Conservation (phyloP, 2,329 filamentous ascomycete genomes). For the Diaporthe citri region DNA sequence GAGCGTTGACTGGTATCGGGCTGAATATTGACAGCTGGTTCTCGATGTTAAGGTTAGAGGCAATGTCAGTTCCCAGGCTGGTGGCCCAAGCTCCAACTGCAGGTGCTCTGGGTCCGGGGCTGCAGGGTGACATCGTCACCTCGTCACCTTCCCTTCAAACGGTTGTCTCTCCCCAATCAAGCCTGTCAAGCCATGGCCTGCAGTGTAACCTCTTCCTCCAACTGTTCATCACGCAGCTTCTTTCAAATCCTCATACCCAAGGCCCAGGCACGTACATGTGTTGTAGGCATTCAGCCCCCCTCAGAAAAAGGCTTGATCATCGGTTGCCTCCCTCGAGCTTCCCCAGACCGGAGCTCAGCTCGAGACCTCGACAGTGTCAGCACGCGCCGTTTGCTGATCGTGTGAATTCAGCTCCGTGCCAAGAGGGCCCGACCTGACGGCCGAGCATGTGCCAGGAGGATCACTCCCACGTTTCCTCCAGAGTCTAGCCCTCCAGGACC, state of each 20-base stretch:
- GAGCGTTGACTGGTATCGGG: too few species aligned
- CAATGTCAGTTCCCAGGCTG: neutral
- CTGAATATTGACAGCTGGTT: neutral
- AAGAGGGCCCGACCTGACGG: neutral
- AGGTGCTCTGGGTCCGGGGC: neutral
- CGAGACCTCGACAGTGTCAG: neutral
- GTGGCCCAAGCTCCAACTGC: conserved; percentile 3
- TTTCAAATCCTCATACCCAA: conserved; percentile 1
- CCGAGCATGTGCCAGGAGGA: neutral
- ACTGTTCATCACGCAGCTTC: neutral
- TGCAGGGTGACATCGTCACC: conserved; percentile 15
- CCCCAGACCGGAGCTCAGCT: neutral
- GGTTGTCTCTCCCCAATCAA: neutral
- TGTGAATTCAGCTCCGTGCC: neutral
- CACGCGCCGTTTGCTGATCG: neutral
- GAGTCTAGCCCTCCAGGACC: neutral
- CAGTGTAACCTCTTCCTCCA: conserved; percentile 5
- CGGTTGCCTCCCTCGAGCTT: neutral
- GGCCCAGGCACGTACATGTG: neutral
- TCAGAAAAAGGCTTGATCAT: neutral
- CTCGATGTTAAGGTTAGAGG: neutral
- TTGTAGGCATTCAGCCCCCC: neutral
- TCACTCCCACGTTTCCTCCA: neutral
- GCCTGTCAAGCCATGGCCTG: neutral
- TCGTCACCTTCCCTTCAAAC: neutral